Conservation (phyloP, 1,139 yeast species). For the Taphrina deformans region DNA sequence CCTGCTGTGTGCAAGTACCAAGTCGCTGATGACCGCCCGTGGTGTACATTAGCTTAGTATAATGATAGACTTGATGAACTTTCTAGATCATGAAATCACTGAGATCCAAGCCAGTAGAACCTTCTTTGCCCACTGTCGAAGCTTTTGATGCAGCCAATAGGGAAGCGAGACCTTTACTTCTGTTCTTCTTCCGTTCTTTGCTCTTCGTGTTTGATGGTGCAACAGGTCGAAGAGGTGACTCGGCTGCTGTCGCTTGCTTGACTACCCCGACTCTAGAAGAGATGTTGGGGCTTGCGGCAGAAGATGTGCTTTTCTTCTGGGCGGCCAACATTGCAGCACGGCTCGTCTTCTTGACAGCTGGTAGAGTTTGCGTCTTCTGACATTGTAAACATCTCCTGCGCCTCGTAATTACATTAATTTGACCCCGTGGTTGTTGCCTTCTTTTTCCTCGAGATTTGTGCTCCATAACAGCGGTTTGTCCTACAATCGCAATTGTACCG, state of each 20-base stretch:
- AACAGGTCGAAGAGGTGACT: not conserved
- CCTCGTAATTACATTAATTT: not conserved
- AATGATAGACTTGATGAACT: not conserved
- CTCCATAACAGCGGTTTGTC: not conserved
- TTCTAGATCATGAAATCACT: conserved; percentile 10
- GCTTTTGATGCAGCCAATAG: not conserved
- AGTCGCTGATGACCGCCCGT: conserved; percentile 47
- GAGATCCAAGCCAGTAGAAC: not conserved
- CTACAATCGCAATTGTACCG: not conserved
- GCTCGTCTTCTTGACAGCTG: not conserved
- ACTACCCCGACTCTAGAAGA: not conserved
- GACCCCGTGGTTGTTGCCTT: not conserved
- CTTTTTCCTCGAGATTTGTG: not conserved
- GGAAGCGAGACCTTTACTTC: conserved; percentile 8
- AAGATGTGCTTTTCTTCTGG: not conserved
- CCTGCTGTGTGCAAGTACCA: conserved; percentile 71
- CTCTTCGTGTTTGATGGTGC: conserved; percentile 1
- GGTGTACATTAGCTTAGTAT: conserved; percentile 43
- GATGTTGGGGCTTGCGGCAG: not conserved
- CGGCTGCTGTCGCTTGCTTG: not conserved
- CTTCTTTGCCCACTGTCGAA: not conserved
- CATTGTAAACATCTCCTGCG: not conserved
- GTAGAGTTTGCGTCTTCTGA: not conserved
- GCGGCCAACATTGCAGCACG: conserved; percentile 10
- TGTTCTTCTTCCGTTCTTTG: conserved; percentile 3